Conservation (phyloP, 768 basidiomycete species). For the Mycena belliarum region DNA sequence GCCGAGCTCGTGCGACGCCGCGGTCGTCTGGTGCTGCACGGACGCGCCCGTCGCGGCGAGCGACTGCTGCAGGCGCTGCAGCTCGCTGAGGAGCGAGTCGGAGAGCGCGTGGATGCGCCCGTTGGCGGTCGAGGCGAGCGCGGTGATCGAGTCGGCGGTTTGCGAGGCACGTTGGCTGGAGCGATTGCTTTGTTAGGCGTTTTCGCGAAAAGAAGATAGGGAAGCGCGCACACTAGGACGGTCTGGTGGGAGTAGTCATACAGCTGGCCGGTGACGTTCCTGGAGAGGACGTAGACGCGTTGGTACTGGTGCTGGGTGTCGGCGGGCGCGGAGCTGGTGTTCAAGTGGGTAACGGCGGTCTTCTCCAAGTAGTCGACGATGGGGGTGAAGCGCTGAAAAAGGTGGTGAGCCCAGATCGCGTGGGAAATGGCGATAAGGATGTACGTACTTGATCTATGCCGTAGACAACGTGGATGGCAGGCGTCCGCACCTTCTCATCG, state of each 20-base stretch:
- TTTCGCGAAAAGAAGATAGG: neutral
- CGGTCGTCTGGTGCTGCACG: conserved; percentile 41
- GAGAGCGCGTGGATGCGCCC: conserved; percentile 59
- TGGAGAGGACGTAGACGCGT: conserved; percentile 67
- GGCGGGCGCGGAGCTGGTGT: conserved; percentile 46
- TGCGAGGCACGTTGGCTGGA: conserved; percentile 68
- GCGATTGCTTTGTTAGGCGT: conserved; percentile 8
- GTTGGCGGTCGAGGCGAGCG: conserved; percentile 56
- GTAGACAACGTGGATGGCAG: conserved; percentile 61
- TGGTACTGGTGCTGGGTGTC: conserved; percentile 77
- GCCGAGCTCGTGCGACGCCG: conserved; percentile 43
- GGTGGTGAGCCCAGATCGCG: too few relatives aligned
- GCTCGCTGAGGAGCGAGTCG: conserved; percentile 64
- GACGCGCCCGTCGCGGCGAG: conserved; percentile 49
- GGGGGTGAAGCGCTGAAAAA: conserved; percentile 65
- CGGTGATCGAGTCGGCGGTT: conserved; percentile 63
- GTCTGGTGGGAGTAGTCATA: conserved; percentile 68
- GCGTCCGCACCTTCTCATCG: conserved; percentile 64
- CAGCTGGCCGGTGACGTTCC: conserved; percentile 61
- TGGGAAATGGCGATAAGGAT: neutral
- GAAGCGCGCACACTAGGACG: conserved; percentile 54
- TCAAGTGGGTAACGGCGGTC: conserved; percentile 49
- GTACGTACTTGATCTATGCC: conserved; percentile 69
- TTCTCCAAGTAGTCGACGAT: conserved; percentile 69
- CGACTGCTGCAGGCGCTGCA: conserved; percentile 65